These are phyloP conservation scores for Yueomyces sinensis DNA, from an alignment of 805 yeast genomes.

Conservation along the genomic window DNA sequence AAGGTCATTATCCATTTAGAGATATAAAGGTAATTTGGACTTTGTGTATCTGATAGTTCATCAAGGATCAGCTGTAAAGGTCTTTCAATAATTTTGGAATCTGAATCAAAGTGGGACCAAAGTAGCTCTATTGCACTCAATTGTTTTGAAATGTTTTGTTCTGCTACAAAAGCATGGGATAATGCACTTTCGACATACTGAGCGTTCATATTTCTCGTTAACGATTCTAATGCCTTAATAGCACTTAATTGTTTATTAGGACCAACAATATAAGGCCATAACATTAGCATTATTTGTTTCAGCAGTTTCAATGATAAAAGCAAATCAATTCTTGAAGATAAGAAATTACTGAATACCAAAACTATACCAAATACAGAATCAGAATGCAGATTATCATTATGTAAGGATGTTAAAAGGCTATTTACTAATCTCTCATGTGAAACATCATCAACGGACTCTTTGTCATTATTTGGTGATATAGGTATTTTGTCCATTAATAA, in stretches of 20 bases:
- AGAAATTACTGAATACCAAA: slow-evolving; percentile 19
- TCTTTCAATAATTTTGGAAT: slow-evolving; percentile 29
- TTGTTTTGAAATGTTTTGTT: slow-evolving; percentile 27
- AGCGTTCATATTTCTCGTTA: slow-evolving; percentile 40
- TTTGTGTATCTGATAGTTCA: slow-evolving; percentile 34
- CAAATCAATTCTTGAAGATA: slow-evolving; percentile 15
- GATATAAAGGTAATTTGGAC: slow-evolving; percentile 30
- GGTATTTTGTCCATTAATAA: slow-evolving; percentile 35
- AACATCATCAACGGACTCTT: slow-evolving; percentile 13
- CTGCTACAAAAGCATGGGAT: slow-evolving; percentile 37
- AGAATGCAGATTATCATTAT: slow-evolving; percentile 1
- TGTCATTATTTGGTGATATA: slow-evolving; percentile 4
- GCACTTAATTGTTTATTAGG: slow-evolving; percentile 55
- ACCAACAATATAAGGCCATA: slow-evolving; percentile 44
- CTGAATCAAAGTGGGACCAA: slow-evolving; percentile 57
- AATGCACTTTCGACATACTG: slow-evolving; percentile 63
- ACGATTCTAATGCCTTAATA: slow-evolving; percentile 47
- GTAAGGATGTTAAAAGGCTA: slow-evolving; percentile 10
- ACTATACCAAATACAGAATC: slow-evolving; percentile 18
- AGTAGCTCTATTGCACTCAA: slow-evolving; percentile 46
- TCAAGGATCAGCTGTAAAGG: slow-evolving; percentile 63
- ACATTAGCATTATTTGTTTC: slow-evolving; percentile 23
- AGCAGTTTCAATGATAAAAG: slow-evolving; percentile 13
- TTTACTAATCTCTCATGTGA: slow-evolving; percentile 23
- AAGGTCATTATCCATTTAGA: slow-evolving; percentile 36